Percentiles rank a stretch among this genome's conserved stretches.
Conservation (phyloP, 129 eudicot species). For the Flaveria sonorensis region DNA sequence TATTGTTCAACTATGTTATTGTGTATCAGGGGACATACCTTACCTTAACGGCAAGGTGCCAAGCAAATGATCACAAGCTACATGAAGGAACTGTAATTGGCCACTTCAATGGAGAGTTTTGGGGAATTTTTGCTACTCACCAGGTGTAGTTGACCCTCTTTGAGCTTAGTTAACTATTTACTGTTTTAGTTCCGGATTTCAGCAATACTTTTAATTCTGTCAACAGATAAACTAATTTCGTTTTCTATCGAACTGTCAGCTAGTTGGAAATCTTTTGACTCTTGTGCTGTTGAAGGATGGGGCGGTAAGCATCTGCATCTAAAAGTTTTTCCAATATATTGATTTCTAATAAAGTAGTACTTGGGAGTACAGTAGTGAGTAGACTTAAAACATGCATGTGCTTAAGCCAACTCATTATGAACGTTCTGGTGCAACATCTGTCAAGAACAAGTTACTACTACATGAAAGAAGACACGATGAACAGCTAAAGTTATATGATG, state of each 20-base stretch:
- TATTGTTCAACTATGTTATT: conserved; percentile 16
- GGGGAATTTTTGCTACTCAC: conserved; percentile 87
- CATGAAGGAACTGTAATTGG: conserved; percentile 91
- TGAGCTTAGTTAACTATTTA: conserved; percentile 12
- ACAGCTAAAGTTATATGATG: conserved; percentile 12
- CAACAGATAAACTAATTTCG: conserved; percentile 4
- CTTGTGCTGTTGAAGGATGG: conserved; percentile 76
- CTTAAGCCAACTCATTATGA: conserved; percentile 1
- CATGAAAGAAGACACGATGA: not conserved
- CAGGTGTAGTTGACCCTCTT: conserved; percentile 52
- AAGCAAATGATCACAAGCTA: conserved; percentile 67
- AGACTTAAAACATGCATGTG: conserved; percentile 2
- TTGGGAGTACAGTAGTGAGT: not conserved
- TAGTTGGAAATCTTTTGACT: conserved; percentile 86
- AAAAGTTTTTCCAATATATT: not conserved
- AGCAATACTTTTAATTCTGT: not conserved
- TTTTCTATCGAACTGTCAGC: conserved; percentile 48
- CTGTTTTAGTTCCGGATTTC: not conserved
- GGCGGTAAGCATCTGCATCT: conserved; percentile 48
- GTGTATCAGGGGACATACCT: conserved; percentile 86
- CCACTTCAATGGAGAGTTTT: conserved; percentile 88
- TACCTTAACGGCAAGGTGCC: conserved; percentile 82
- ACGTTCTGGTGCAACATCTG: not conserved
- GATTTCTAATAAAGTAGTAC: not conserved
- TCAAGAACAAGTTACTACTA: not conserved